Conservation (phyloP, 176 grass and related monocot genomes). For the Coix lacrymajobi region DNA sequence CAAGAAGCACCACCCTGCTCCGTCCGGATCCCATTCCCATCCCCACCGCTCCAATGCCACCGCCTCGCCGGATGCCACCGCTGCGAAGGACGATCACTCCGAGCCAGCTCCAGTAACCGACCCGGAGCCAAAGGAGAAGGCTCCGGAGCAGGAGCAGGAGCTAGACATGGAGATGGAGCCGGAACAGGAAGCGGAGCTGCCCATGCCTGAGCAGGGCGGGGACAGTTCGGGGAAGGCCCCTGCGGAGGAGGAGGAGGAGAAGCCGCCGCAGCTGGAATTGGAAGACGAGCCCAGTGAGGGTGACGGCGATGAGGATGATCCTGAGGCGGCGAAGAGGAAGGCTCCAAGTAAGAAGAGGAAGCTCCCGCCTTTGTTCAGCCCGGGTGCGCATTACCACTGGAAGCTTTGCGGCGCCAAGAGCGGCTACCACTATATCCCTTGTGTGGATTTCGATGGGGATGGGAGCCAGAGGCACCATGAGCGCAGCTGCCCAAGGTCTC, state of each 20-base stretch:
- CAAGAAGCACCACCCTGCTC: slow-evolving; percentile 36
- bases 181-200: slow-evolving; percentile 42
- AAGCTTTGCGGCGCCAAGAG: slow-evolving; percentile 75
- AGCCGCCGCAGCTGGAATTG: slow-evolving; percentile 34
- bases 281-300: slow-evolving; percentile 23
- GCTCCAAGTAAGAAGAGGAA: slow-evolving; percentile 61
- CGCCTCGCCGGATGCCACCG: slow-evolving; percentile 7
- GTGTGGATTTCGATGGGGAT: slow-evolving; percentile 79
- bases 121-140: slow-evolving; percentile 16
- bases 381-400: slow-evolving; percentile 60
- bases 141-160: slow-evolving; percentile 33
- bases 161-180: slow-evolving; percentile 35
- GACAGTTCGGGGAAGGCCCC: slow-evolving; percentile 24
- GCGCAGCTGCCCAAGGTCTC: slow-evolving; percentile 72
- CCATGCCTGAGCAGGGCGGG: slow-evolving; percentile 32
- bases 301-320: slow-evolving; percentile 34
- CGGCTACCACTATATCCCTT: slow-evolving; percentile 69
- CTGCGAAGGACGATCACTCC: slow-evolving; percentile 33
- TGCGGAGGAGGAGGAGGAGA: slow-evolving; percentile 35
- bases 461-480: slow-evolving; percentile 70
- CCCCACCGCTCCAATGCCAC: slow-evolving; percentile 38
- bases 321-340: slow-evolving; percentile 32
- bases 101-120: slow-evolving; percentile 6
- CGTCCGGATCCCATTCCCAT: slow-evolving; percentile 23
- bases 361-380: slow-evolving; percentile 67